Conservation (phyloP, 2,329 filamentous ascomycete species). For the Penicillium glabrum region DNA sequence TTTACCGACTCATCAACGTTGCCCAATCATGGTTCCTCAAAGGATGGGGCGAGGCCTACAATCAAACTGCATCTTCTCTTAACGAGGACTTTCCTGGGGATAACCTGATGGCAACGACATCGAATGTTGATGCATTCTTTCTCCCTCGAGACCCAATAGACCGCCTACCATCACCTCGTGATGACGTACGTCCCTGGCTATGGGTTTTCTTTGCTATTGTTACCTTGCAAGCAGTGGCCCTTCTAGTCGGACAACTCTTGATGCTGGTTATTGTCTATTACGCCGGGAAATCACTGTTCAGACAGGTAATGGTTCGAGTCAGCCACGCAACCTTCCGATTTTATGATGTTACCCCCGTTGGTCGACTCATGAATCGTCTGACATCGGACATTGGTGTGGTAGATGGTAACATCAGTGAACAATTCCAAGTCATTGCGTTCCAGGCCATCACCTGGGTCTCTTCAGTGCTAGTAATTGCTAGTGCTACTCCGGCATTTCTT, state of each 20-base stretch:
- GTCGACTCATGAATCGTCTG: conserved; percentile 86
- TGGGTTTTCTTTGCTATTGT: conserved; percentile 68
- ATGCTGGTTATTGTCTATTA: conserved; percentile 77
- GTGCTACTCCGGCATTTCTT: conserved; percentile 75
- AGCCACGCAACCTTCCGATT: conserved; percentile 82
- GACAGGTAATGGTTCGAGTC: conserved; percentile 69
- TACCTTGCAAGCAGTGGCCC: conserved; percentile 58
- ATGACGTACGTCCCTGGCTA: conserved; percentile 73
- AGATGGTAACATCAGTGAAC: conserved; percentile 77
- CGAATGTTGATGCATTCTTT: conserved; percentile 16
- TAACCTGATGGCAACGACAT: conserved; percentile 1
- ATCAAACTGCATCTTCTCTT: conserved; percentile 24
- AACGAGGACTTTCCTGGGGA: conserved; percentile 7
- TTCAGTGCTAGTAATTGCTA: conserved; percentile 74
- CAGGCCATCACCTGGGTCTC: conserved; percentile 69
- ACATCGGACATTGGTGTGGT: conserved; percentile 88
- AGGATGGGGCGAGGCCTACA: conserved; percentile 78
- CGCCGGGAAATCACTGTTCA: conserved; percentile 74
- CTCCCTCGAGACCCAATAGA: conserved; percentile 32
- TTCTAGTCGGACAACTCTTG: conserved; percentile 62
- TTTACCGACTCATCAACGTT: conserved; percentile 66
- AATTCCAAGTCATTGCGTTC: conserved; percentile 71
- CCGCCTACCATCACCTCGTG: conserved; percentile 64
- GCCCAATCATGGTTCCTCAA: conserved; percentile 79
- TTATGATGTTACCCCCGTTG: conserved; percentile 86